Evolutionary conservation across 306 rosid genomes (phyloP).

Genomic region (Rosa chinensis): DNA sequence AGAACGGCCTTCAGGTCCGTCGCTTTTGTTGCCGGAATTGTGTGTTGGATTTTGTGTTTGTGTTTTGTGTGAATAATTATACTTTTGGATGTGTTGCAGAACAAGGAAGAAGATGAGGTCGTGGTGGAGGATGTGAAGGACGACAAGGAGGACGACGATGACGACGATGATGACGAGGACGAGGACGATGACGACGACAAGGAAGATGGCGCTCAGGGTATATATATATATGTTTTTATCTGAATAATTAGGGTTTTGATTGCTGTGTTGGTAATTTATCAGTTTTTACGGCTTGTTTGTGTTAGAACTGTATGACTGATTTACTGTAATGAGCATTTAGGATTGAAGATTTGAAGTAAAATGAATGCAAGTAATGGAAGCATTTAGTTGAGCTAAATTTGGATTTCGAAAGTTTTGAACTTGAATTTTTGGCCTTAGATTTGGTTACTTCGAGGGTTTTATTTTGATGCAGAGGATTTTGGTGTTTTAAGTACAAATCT

Average conservation of each 20-base stretch:
- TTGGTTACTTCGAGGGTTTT: not conserved
- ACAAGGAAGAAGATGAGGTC: conserved; percentile 47
- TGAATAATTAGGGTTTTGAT: not conserved
- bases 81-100: conserved; percentile 28
- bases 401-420: not conserved
- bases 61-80: not conserved
- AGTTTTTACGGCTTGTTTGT: not conserved
- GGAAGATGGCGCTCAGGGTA: conserved; percentile 55
- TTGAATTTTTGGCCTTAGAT: not conserved
- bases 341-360: too few species aligned
- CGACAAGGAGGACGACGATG: conserved; percentile 49
- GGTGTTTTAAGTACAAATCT: not conserved
- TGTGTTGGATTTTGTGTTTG: not conserved
- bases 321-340: not conserved
- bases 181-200: conserved; percentile 51
- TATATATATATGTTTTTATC: too few species aligned
- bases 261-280: not conserved
- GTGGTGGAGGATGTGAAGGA: conserved; percentile 77
- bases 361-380: not conserved
- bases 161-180: conserved; percentile 51
- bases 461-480: not conserved
- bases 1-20: conserved; percentile 43
- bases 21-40: not conserved
- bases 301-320: not conserved
- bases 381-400: not conserved